Conservation (phyloP, 805 yeast genomes). For the Zygoascus flipseniorum region DNA sequence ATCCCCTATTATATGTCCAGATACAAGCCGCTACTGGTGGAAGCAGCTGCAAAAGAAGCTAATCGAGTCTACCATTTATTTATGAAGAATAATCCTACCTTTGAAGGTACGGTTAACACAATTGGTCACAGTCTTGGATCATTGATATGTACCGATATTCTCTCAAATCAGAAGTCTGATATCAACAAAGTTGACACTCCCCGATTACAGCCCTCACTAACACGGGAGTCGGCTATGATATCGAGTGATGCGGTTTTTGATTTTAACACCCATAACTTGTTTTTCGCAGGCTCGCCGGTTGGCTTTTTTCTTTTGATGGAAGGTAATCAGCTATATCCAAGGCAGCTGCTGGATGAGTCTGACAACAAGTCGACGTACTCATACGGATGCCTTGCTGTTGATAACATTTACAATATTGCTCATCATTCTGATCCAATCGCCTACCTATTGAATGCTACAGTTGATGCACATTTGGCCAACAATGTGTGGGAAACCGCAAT, state of each 20-base stretch:
- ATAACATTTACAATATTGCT: conserved; percentile 69
- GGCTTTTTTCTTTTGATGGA: conserved; percentile 52
- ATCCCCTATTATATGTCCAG: conserved; percentile 69
- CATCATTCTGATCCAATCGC: conserved; percentile 92
- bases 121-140: conserved; percentile 92
- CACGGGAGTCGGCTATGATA: background rate
- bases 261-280: conserved; percentile 67
- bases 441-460: conserved; percentile 76
- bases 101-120: conserved; percentile 59
- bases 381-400: conserved; percentile 51
- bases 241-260: conserved; percentile 31
- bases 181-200: conserved; percentile 15
- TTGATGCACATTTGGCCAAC: conserved; percentile 33
- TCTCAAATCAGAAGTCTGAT: conserved; percentile 36
- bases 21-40: conserved; percentile 54
- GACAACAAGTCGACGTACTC: conserved; percentile 7
- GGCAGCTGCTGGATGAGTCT: conserved; percentile 14
- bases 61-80: conserved; percentile 61
- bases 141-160: conserved; percentile 68
- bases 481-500: conserved; percentile 20
- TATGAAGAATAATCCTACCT: conserved; percentile 58
- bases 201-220: background rate
- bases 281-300: conserved; percentile 79
- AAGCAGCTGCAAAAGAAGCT: conserved; percentile 60
- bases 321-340: conserved; percentile 22